A percentile compares a stretch with the other conserved stretches of the same genome.
Conservation (phyloP, 2,329 filamentous ascomycete species). For the Dichotomopilus funicola region DNA sequence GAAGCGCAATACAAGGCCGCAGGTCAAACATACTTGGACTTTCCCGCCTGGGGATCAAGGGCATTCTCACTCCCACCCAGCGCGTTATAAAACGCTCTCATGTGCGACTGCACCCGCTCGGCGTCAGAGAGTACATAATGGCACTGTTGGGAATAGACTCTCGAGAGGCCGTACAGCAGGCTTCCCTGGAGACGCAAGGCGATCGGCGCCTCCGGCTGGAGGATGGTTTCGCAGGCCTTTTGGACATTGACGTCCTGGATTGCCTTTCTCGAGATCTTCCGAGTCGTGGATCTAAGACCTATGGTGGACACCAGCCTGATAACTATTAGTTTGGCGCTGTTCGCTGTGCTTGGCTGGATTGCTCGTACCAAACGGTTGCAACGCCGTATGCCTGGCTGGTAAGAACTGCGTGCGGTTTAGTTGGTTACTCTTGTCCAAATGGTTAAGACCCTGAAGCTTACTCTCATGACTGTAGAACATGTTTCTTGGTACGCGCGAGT, state of each 20-base stretch:
- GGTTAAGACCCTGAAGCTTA: constrained; percentile 36
- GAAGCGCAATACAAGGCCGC: too few relatives aligned
- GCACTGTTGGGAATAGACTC: constrained; percentile 83
- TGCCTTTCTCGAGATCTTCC: constrained; percentile 73
- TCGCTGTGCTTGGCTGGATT: neutral
- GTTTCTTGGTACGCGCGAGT: constrained; percentile 8
- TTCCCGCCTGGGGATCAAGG: constrained; percentile 65
- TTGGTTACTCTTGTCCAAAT: too few relatives aligned
- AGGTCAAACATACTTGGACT: constrained; percentile 54
- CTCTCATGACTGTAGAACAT: constrained; percentile 99
- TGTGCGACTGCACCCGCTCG: constrained; percentile 65
- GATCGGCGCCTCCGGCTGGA: constrained; percentile 72
- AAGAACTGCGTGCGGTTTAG: constrained; percentile 49
- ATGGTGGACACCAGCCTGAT: constrained; percentile 85
- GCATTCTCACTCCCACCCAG: constrained; percentile 44
- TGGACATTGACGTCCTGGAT: constrained; percentile 83
- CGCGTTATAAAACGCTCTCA: constrained; percentile 60
- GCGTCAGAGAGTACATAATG: constrained; percentile 77
- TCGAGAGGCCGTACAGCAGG: constrained; percentile 76
- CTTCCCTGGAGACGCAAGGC: constrained; percentile 85
- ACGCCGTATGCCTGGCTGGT: constrained; percentile 85
- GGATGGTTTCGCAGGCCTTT: constrained; percentile 84
- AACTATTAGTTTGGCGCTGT: neutral
- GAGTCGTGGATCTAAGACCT: constrained; percentile 62
- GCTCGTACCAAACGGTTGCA: constrained; percentile 78